phyloP scores from a whole-genome alignment of 2,329 filamentous ascomycete species.

The Albophoma yamanashiensis region DNA sequence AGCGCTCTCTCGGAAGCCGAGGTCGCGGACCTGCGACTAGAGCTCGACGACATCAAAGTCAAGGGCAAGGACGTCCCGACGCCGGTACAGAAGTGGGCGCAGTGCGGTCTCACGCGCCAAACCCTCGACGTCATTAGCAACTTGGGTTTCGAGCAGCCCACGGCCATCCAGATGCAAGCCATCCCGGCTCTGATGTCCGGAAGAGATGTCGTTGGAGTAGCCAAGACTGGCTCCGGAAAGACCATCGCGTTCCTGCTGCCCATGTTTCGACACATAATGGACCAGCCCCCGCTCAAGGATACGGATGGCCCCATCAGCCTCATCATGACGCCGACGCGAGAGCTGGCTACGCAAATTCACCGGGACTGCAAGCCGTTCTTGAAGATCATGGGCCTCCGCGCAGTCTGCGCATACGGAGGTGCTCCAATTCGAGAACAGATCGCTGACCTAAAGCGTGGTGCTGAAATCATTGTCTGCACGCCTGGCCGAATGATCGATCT shows the following conservation, averaged over 20 bases:
- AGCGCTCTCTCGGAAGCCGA: slow-evolving; percentile 77
- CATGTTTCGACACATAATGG: slow-evolving; percentile 97
- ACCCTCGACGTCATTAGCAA: slow-evolving; percentile 76
- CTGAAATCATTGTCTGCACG: slow-evolving; percentile 91
- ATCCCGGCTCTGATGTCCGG: slow-evolving; percentile 94
- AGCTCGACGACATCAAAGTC: slow-evolving; percentile 93
- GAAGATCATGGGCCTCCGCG: slow-evolving; percentile 72
- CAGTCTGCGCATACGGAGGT: slow-evolving; percentile 89
- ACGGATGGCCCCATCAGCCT: slow-evolving; percentile 81
- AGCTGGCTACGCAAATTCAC: slow-evolving; percentile 89
- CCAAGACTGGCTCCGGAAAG: slow-evolving; percentile 96
- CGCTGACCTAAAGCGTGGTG: slow-evolving; percentile 86
- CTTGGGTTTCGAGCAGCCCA: slow-evolving; percentile 79
- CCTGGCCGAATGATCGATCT: slow-evolving; percentile 94
- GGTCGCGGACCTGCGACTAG: slow-evolving; percentile 67
- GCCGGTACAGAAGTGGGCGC: slow-evolving; percentile 92
- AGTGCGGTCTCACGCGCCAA: slow-evolving; percentile 81
- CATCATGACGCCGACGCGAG: slow-evolving; percentile 89
- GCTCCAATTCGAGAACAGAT: slow-evolving; percentile 97
- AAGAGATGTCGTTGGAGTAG: slow-evolving; percentile 88
- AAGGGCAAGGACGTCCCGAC: slow-evolving; percentile 80
- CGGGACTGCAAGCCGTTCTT: slow-evolving; percentile 90
- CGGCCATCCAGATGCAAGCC: slow-evolving; percentile 90
- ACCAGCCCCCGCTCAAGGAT: slow-evolving; percentile 71
- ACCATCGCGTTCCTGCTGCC: slow-evolving; percentile 91